Evolutionary conservation across 2,329 filamentous ascomycete species (phyloP), one percentile per base, ranked within the genome.

Genomic region (Diaporthe sp.): DNA sequence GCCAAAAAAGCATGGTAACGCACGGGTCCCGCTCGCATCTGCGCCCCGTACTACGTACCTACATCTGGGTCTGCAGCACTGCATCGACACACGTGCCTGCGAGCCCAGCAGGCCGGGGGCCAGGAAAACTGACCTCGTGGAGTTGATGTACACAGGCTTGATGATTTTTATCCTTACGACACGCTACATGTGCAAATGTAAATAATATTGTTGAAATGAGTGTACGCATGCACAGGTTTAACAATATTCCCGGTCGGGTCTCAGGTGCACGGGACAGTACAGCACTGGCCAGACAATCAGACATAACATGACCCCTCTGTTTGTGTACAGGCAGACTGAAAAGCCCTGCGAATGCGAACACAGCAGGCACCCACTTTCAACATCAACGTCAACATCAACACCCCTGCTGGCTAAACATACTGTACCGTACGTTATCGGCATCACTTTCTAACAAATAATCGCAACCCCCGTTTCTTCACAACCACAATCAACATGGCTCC

Each of bases 401-500:
- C 58, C 42, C 22, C 44, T 49, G 42, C 71, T 31, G 8, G 28
- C 25, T 22, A 9, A n/a, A 25, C 39, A 28, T n/a, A 49, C 22
- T 19, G 13, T 19, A 49, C 22, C 13, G 13, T 19, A 49, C 57
- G 44, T 28, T 25, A 31, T 62, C 55, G 65, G 39, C 34, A 42
- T 37, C n/a, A 6, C 12, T 15, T 17, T 25, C 4, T 13, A 25
- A 6, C 8, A 8, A 8, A 28, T 25, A 22, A 17, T 12, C 46
- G 5, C 62, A 31, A 12, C 15, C 13, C 17, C 31, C 1, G 17
- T 8, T 42, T 42, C 34, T 19, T 15, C 34, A 19, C 39, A 39
- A 2, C 12, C 44, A 34, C 28, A 25, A n/a, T 53, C 79, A 85
- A 69, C 68, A 98, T 98, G 95, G 89, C 94, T 4, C 89, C 95